Base-by-base conservation (phyloP, 2,329 filamentous ascomycete species). In the Scedosporium boydii region DNA sequence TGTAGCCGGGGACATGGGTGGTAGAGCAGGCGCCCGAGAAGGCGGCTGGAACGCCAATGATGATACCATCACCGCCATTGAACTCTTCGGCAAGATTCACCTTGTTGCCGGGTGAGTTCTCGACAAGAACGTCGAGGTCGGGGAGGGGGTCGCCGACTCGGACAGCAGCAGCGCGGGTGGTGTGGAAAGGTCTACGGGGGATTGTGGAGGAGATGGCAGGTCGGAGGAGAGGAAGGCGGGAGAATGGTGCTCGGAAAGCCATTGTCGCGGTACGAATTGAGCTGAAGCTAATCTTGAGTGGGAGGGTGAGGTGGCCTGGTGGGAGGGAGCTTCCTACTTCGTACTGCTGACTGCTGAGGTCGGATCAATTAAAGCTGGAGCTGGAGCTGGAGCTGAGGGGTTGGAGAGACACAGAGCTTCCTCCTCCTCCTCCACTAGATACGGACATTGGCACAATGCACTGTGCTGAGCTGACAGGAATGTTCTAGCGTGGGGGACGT, bases 51-150 rank as follows among this genome's bases (percentile, higher is more conserved):
- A 95, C 89, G 65, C 91, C 91, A 68, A 98, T 83, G 72, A 98
- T 88, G 69, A 97, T 77, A 63, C 90, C 91, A 71, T 91, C 89
- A 66, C 84, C 86, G 34, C 63, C 60, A 48, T 67, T 64, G 66
- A 96, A 82, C 78, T 96, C 91, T 66, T 88, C 83, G 68, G 89
- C 85, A 64, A 98, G 82, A 76, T 91, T 93, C 75, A 98, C 86
- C 77, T 93, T 95, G 82, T 92, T 96, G 65, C 90, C 91, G 0
- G 93, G 93, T n/a, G 89, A 92, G 76, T 84, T 83, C 78, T 98
- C 90, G 66, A 87, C 87, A 68, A 96, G 83, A 59, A 90, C 86
- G 66, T 92, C 86, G 63, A 93, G 77, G 75, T 86, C 78, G 55
- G 93, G 95, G 62, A 98, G 80, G 67, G 82, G 77, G 74, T 97